These are phyloP conservation scores for Aspergillus steynii DNA, from an alignment of 495 filamentous ascomycete species.

Conservation along the genomic window DNA sequence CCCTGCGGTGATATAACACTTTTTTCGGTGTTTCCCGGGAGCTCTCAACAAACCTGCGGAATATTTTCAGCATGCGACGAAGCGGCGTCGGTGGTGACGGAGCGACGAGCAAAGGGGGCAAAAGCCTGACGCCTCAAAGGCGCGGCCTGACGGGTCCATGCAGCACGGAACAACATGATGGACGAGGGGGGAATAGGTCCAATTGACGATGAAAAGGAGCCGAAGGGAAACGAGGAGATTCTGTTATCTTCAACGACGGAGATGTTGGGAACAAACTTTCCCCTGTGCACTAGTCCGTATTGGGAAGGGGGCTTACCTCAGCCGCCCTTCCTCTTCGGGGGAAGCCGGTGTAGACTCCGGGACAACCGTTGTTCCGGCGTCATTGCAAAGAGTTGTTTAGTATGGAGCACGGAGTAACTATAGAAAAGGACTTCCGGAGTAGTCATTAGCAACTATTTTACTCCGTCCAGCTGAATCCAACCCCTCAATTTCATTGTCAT, in stretches of 20 bases:
- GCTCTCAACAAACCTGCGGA: slow-evolving; percentile 63
- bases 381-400: background rate
- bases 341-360: slow-evolving; percentile 34
- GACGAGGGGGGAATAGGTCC: slow-evolving; percentile 21
- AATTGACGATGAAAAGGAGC: slow-evolving; percentile 26
- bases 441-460: too few relatives aligned
- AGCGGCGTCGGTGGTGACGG: slow-evolving; percentile 93
- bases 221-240: slow-evolving; percentile 23
- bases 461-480: too few relatives aligned
- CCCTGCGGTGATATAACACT: slow-evolving; percentile 9
- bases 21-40: slow-evolving; percentile 46
- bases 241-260: slow-evolving; percentile 31
- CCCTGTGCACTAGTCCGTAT: slow-evolving; percentile 21
- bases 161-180: slow-evolving; percentile 49
- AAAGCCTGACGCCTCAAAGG: slow-evolving; percentile 56
- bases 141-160: slow-evolving; percentile 46
- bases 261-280: slow-evolving; percentile 49
- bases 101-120: slow-evolving; percentile 60
- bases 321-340: slow-evolving; percentile 33
- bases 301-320: slow-evolving; percentile 33
- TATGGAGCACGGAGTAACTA: too few relatives aligned
- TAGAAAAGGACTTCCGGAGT: too few relatives aligned
- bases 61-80: slow-evolving; percentile 81
- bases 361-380: slow-evolving; percentile 18
- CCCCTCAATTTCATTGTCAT: too few relatives aligned